These are phyloP conservation scores for Imleria badia DNA, from an alignment of 768 basidiomycete species.

Conservation along the genomic window DNA sequence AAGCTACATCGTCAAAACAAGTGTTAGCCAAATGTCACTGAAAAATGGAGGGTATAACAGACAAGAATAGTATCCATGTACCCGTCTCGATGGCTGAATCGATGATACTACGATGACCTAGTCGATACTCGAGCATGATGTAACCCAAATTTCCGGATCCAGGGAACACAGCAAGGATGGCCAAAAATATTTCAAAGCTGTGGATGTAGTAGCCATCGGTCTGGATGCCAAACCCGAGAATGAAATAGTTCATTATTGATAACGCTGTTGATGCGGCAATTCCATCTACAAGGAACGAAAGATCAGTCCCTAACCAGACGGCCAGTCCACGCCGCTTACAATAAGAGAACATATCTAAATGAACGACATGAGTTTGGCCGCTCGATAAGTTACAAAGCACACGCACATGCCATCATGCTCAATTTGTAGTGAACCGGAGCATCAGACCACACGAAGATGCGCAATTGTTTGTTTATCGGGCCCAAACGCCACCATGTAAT, in stretches of 20 bases:
- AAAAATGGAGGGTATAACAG: neutral
- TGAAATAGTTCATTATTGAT: conserved; percentile 66
- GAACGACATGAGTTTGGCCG: conserved; percentile 2
- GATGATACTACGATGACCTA: conserved; percentile 41
- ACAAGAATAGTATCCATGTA: conserved; percentile 38
- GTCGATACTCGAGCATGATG: conserved; percentile 68
- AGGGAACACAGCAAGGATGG: conserved; percentile 70
- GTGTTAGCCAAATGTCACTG: neutral
- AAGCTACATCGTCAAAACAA: conserved; percentile 25
- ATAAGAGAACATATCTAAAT: conserved; percentile 50
- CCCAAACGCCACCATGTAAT: conserved; percentile 74
- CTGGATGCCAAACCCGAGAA: conserved; percentile 70
- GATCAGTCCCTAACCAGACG: neutral
- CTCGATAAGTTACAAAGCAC: neutral
- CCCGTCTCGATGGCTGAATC: conserved; percentile 24
- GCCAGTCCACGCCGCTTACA: conserved; percentile 34
- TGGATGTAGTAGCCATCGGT: conserved; percentile 77
- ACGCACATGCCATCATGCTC: conserved; percentile 53
- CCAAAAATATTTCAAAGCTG: conserved; percentile 78
- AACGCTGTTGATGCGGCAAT: conserved; percentile 68
- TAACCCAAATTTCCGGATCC: conserved; percentile 72
- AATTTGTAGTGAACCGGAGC: conserved; percentile 84
- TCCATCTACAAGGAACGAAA: conserved; percentile 33
- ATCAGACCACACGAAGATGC: conserved; percentile 72
- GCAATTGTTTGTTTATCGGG: conserved; percentile 81